Evolutionary conservation across 2,329 filamentous ascomycete species (phyloP).

Genomic region (Neurospora sp.): DNA sequence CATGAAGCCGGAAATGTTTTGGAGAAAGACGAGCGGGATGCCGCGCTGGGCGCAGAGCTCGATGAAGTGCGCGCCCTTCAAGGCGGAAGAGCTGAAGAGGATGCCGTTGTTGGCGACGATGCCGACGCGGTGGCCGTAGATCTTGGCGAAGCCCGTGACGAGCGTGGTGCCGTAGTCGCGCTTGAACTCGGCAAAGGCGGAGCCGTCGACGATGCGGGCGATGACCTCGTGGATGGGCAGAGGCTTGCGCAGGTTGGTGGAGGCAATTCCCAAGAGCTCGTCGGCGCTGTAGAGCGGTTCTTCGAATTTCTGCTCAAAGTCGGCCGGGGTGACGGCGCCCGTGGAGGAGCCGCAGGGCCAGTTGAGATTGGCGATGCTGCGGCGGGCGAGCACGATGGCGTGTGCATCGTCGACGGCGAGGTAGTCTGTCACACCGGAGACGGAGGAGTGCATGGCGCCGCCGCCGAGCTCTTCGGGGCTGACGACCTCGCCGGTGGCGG

Average conservation of each 20-base stretch:
- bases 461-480: conserved; percentile 86
- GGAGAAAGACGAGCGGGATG: conserved; percentile 84
- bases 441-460: conserved; percentile 77
- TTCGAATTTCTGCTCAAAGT: conserved; percentile 32
- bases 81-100: conserved; percentile 75
- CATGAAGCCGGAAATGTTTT: conserved; percentile 99
- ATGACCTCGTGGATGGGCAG: conserved; percentile 86
- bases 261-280: conserved; percentile 81
- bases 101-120: conserved; percentile 96
- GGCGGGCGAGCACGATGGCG: conserved; percentile 73
- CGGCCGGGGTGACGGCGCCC: conserved; percentile 21
- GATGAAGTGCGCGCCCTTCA: conserved; percentile 96
- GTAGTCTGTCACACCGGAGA: conserved; percentile 92
- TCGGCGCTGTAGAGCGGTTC: conserved; percentile 73
- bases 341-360: conserved; percentile 50
- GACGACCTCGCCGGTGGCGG: conserved; percentile 87
- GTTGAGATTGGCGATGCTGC: conserved; percentile 82
- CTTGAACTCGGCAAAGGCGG: conserved; percentile 90
- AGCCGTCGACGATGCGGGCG: conserved; percentile 84
- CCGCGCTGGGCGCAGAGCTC: conserved; percentile 86
- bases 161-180: conserved; percentile 80
- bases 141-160: conserved; percentile 82
- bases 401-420: conserved; percentile 91
- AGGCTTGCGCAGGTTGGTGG: conserved; percentile 78
- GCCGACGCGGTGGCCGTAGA: conserved; percentile 83